phyloP scores from a whole-genome alignment of 176 grass and related monocot genomes.

The Cenchrus purpureus region DNA sequence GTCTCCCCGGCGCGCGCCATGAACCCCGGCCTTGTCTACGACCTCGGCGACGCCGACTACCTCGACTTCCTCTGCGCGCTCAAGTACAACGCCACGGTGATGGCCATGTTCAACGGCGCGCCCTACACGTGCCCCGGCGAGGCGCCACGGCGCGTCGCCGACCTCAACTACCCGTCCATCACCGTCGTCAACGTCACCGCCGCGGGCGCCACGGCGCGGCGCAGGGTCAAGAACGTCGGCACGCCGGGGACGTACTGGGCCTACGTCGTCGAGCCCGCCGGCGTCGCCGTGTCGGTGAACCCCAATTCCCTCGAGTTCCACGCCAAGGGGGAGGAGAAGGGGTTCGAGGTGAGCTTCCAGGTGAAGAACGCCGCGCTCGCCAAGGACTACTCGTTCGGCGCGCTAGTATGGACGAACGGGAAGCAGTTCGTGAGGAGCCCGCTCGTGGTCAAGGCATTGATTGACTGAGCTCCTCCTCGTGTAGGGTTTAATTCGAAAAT shows the following conservation, averaged over 20 bases:
- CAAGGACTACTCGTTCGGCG: slow-evolving; percentile 50
- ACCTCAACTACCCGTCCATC: slow-evolving; percentile 90
- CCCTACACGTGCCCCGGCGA: slow-evolving; percentile 58
- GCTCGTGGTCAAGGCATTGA: slow-evolving; percentile 43
- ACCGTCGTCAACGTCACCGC: slow-evolving; percentile 46
- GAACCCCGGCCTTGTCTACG: slow-evolving; percentile 78
- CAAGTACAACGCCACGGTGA: slow-evolving; percentile 55
- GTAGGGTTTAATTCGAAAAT: not conserved
- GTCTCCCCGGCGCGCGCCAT: slow-evolving; percentile 54
- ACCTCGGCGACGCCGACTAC: slow-evolving; percentile 61
- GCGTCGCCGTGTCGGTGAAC: slow-evolving; percentile 48
- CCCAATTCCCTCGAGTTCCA: slow-evolving; percentile 42
- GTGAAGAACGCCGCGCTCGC: slow-evolving; percentile 9
- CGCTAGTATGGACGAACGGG: slow-evolving; percentile 67
- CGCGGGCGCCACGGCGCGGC: slow-evolving; percentile 28
- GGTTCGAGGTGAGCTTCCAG: slow-evolving; percentile 54
- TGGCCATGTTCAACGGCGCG: slow-evolving; percentile 46
- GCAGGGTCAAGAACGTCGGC: slow-evolving; percentile 75
- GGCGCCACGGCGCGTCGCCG: slow-evolving; percentile 2
- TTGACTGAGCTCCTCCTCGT: not conserved
- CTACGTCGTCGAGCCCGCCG: slow-evolving; percentile 41
- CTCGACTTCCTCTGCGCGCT: slow-evolving; percentile 70
- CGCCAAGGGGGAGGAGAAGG: slow-evolving; percentile 67
- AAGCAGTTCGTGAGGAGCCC: slow-evolving; percentile 59
- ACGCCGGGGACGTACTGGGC: slow-evolving; percentile 48